phyloP scores from a whole-genome alignment of 2,329 filamentous ascomycete species.

The Diaporthe batatas region DNA sequence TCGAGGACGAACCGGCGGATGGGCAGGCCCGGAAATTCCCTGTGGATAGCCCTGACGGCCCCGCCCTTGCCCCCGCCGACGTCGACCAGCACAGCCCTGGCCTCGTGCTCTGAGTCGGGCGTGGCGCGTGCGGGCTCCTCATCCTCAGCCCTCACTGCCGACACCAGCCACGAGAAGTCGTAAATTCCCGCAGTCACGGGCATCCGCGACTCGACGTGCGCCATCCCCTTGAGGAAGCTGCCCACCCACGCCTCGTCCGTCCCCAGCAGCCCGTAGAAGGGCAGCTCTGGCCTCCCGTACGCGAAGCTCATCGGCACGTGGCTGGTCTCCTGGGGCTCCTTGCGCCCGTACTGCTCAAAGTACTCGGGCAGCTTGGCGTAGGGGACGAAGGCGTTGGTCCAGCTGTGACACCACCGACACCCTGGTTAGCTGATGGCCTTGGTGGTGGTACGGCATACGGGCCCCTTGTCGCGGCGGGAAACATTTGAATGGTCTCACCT shows the following conservation, averaged over 20 bases:
- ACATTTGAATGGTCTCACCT: not conserved
- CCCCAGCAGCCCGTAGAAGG: constrained; percentile 47
- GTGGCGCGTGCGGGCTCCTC: no score
- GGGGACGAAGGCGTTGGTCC: constrained; percentile 44
- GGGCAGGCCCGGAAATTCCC: constrained; percentile 44
- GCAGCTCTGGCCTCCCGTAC: constrained; percentile 45
- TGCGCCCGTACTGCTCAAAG: constrained; percentile 47
- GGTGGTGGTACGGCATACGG: not conserved
- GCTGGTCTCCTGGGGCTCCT: constrained; percentile 45
- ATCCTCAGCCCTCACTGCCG: constrained; percentile 29
- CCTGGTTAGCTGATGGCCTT: constrained; percentile 39
- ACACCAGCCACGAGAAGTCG: constrained; percentile 46
- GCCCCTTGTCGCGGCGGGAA: not conserved
- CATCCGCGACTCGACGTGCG: constrained; percentile 44
- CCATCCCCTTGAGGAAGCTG: constrained; percentile 49
- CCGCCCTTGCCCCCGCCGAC: constrained; percentile 51
- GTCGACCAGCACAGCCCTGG: constrained; percentile 49
- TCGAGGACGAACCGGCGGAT: constrained; percentile 48
- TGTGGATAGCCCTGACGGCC: constrained; percentile 46
- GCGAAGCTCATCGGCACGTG: constrained; percentile 47
- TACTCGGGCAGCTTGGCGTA: constrained; percentile 43
- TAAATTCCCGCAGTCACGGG: constrained; percentile 48
- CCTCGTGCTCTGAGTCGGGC: constrained; percentile 32
- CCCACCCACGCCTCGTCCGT: constrained; percentile 44
- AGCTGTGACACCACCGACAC: constrained; percentile 34